These are phyloP conservation scores for Leccinum angustisporum DNA, from an alignment of 1,284 basidiomycete species.

Conservation along the genomic window DNA sequence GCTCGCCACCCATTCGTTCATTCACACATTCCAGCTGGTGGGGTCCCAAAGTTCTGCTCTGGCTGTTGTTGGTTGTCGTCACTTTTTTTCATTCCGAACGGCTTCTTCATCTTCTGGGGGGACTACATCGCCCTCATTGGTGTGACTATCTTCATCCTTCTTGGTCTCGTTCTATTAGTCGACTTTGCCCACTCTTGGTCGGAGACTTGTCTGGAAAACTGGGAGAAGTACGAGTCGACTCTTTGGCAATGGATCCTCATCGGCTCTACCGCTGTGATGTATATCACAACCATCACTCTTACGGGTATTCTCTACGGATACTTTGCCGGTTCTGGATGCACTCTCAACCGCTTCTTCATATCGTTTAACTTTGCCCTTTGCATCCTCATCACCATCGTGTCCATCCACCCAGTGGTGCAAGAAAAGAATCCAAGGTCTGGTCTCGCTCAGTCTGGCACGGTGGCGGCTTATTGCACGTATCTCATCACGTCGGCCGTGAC, in stretches of 20 bases:
- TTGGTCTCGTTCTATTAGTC: slow-evolving; percentile 95
- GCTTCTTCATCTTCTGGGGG: slow-evolving; percentile 95
- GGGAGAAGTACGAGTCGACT: slow-evolving; percentile 86
- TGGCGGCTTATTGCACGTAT: slow-evolving; percentile 96
- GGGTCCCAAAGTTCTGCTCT: slow-evolving; percentile 93
- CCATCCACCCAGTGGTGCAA: slow-evolving; percentile 85
- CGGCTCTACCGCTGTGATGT: slow-evolving; percentile 89
- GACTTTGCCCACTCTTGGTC: slow-evolving; percentile 99
- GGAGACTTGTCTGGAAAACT: slow-evolving; percentile 93
- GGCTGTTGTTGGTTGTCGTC: slow-evolving; percentile 74
- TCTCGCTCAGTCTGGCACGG: slow-evolving; percentile 94
- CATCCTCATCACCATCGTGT: slow-evolving; percentile 80
- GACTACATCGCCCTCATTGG: slow-evolving; percentile 92
- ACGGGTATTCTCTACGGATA: slow-evolving; percentile 90
- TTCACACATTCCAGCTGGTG: slow-evolving; percentile 73
- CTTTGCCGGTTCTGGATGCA: slow-evolving; percentile 87
- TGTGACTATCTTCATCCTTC: slow-evolving; percentile 91
- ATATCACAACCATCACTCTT: slow-evolving; percentile 78
- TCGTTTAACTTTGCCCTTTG: slow-evolving; percentile 88
- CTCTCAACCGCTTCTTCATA: slow-evolving; percentile 93
- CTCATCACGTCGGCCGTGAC: slow-evolving; percentile 92
- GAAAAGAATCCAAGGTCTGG: slow-evolving; percentile 94
- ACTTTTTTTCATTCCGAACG: slow-evolving; percentile 92
- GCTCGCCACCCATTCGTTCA: slow-evolving; percentile 6
- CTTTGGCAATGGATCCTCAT: slow-evolving; percentile 97